A percentile compares a stretch with the other conserved stretches of the same genome.
phyloP scores from a whole-genome alignment of 768 basidiomycete species.

The Psilocybe cubensis region DNA sequence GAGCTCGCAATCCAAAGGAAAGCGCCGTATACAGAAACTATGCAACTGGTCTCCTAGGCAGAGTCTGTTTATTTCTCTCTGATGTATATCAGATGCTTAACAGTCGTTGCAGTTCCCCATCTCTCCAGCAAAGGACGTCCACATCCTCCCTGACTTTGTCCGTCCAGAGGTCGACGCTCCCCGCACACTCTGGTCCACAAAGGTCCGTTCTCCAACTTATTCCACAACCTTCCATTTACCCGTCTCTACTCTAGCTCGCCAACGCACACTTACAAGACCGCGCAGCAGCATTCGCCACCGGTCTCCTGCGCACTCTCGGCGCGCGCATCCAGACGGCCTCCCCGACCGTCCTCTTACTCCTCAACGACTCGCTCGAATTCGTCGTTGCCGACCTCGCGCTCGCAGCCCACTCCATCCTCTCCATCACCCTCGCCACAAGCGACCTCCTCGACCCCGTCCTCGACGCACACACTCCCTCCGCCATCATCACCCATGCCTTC shows the following conservation, averaged over 20 bases:
- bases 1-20: constrained; percentile 79
- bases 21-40: constrained; percentile 93
- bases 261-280: constrained; percentile 74
- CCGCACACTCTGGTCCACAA: constrained; percentile 80
- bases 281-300: constrained; percentile 73
- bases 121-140: constrained; percentile 72
- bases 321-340: constrained; percentile 57
- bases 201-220: constrained; percentile 44
- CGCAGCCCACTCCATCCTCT: constrained; percentile 67
- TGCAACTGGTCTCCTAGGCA: constrained; percentile 80
- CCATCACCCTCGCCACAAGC: constrained; percentile 64
- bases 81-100: constrained; percentile 1
- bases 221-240: neutral
- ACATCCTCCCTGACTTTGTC: constrained; percentile 68
- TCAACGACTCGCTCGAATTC: constrained; percentile 84
- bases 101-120: constrained; percentile 62
- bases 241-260: constrained; percentile 57
- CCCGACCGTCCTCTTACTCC: constrained; percentile 72
- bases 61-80: constrained; percentile 51
- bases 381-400: constrained; percentile 81
- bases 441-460: constrained; percentile 66
- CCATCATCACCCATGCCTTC: constrained; percentile 70
- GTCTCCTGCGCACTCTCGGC: constrained; percentile 52
- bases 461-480: constrained; percentile 68
- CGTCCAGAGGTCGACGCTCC: constrained; percentile 66